phyloP scores from a whole-genome alignment of 2,329 filamentous ascomycete genomes.

The Achaetomium macrosporum region DNA sequence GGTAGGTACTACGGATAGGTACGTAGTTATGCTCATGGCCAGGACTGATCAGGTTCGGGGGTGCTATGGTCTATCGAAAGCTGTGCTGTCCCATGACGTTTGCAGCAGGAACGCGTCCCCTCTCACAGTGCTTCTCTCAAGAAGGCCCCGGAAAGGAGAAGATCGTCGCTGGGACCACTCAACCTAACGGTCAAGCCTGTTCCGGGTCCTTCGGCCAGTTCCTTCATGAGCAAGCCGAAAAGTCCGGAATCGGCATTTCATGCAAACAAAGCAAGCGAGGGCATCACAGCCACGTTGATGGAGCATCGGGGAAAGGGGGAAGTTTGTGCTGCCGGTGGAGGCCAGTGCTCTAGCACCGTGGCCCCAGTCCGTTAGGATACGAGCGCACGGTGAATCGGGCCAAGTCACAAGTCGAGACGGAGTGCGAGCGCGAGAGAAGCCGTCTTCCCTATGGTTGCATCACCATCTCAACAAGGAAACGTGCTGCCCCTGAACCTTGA shows the following conservation, averaged over 20 bases:
- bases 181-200: neutral
- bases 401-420: constrained; percentile 11
- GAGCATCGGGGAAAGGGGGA: neutral
- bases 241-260: no score
- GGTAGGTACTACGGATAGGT: no score
- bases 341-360: neutral
- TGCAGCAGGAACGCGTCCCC: no score
- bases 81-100: no score
- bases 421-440: neutral
- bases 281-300: constrained; percentile 7
- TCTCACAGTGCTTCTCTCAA: no score
- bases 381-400: no score
- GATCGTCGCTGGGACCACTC: no score
- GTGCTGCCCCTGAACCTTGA: constrained; percentile 10
- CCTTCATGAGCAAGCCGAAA: no score
- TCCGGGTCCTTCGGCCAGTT: neutral
- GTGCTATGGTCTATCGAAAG: no score
- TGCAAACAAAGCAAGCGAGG: constrained; percentile 1
- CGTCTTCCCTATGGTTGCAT: constrained; percentile 5
- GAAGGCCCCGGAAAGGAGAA: no score
- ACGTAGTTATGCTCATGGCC: no score
- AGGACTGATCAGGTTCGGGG: no score
- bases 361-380: neutral
- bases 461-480: constrained; percentile 10
- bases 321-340: neutral